Conservation (phyloP, 1,284 basidiomycete genomes). For the Moesziomyces parantarcticus region DNA sequence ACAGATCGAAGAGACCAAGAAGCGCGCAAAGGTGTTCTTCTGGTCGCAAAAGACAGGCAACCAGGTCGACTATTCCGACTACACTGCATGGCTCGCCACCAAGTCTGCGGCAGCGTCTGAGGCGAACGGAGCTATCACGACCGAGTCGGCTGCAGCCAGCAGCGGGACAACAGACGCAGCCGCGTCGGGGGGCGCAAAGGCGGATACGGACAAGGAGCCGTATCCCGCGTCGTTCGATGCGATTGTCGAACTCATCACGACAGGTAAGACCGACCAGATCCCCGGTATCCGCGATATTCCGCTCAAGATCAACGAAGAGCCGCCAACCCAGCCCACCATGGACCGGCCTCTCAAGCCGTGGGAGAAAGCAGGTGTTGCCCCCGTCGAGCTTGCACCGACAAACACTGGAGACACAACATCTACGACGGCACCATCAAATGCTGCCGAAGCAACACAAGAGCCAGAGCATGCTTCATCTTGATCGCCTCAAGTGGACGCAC, state of each 20-base stretch:
- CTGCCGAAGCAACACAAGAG: conserved; percentile 2
- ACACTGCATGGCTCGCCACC: conserved; percentile 28
- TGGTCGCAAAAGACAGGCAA: conserved; percentile 40
- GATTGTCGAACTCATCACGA: conserved; percentile 66
- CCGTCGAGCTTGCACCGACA: conserved; percentile 3
- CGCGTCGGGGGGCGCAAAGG: not conserved
- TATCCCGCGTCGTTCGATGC: conserved; percentile 63
- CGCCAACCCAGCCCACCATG: conserved; percentile 52
- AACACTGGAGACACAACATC: conserved; percentile 2
- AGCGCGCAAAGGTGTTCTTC: conserved; percentile 51
- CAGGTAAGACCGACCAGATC: conserved; percentile 63
- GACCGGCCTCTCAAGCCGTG: conserved; percentile 58
- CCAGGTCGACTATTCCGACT: conserved; percentile 40
- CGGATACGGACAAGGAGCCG: conserved; percentile 34
- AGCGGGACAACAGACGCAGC: not conserved
- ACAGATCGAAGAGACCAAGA: conserved; percentile 45
- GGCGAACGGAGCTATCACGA: not conserved
- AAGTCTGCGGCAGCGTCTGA: conserved; percentile 4
- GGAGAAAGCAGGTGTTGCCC: conserved; percentile 36
- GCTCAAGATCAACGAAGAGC: conserved; percentile 60
- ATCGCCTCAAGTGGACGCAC: not conserved
- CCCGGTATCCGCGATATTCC: conserved; percentile 64
- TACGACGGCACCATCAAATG: conserved; percentile 5
- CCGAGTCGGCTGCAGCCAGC: not conserved
- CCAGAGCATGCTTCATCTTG: not conserved